These are phyloP conservation scores for Marasmius tenuissimus DNA, from an alignment of 1,284 basidiomycete species.

Conservation along the genomic window DNA sequence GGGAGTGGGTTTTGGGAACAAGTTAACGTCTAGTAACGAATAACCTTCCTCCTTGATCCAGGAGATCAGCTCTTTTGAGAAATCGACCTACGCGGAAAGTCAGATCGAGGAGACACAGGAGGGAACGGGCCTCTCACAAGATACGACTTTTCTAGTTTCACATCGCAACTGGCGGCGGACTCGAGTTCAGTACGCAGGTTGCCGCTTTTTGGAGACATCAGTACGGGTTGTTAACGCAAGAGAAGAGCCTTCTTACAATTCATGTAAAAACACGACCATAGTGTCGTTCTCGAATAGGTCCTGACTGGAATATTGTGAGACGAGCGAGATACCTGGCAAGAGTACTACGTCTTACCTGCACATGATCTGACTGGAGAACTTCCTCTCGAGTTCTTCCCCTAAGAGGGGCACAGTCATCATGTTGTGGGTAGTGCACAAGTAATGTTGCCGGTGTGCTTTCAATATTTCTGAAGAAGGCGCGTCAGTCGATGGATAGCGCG, in stretches of 20 bases:
- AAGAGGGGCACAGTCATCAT: constrained; percentile 84
- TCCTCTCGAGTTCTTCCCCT: constrained; percentile 59
- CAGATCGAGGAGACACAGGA: constrained; percentile 1
- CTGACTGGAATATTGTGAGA: constrained; percentile 35
- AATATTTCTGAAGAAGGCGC: constrained; percentile 59
- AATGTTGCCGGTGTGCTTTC: constrained; percentile 81
- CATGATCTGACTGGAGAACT: constrained; percentile 79
- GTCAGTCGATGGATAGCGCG: neutral
- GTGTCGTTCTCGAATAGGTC: constrained; percentile 71
- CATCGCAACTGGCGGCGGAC: constrained; percentile 69
- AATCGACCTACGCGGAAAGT: constrained; percentile 69
- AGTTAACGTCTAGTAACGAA: constrained; percentile 85
- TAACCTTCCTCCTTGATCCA: constrained; percentile 73
- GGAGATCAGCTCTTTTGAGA: constrained; percentile 74
- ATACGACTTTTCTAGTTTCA: constrained; percentile 79
- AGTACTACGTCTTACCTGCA: constrained; percentile 65
- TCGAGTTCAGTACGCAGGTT: constrained; percentile 82
- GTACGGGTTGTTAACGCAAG: neutral
- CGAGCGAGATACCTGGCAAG: constrained; percentile 9
- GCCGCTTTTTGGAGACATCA: constrained; percentile 52
- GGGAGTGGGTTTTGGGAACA: constrained; percentile 67
- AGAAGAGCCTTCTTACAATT: constrained; percentile 67
- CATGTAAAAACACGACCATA: constrained; percentile 84
- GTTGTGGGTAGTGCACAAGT: constrained; percentile 68
- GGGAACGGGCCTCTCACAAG: constrained; percentile 47